Conservation (phyloP, 352 stramenopile species). For the Phytopythium delawarense region DNA sequence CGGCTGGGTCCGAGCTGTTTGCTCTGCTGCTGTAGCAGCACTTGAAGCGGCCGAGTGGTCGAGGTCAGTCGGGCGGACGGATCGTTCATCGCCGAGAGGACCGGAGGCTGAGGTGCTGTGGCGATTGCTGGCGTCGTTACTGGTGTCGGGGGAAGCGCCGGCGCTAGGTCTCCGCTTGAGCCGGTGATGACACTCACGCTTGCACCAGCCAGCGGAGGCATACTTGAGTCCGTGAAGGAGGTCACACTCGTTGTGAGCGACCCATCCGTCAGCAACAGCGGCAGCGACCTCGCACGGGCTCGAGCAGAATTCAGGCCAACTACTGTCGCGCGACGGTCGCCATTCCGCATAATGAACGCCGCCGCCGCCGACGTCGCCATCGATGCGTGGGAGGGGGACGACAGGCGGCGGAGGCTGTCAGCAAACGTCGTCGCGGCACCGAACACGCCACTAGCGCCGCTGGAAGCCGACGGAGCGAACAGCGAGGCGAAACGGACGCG, state of each 20-base stretch:
- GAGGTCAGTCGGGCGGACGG: neutral
- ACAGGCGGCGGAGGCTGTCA: constrained; percentile 2
- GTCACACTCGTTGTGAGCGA: neutral
- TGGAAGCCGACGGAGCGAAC: constrained; percentile 7
- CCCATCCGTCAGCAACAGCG: constrained; percentile 4
- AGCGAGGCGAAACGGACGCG: constrained; percentile 52
- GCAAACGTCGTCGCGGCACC: neutral
- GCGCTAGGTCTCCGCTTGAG: neutral
- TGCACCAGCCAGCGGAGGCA: neutral
- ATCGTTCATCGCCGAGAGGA: neutral
- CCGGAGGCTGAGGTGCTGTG: neutral
- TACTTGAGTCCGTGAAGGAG: neutral
- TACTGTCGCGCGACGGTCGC: neutral
- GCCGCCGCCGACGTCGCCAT: neutral
- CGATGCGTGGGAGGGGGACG: neutral
- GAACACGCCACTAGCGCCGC: neutral
- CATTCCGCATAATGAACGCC: neutral
- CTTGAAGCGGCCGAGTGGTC: neutral
- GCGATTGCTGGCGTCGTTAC: neutral
- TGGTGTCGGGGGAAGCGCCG: neutral
- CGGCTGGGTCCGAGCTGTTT: constrained; percentile 3
- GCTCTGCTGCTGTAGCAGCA: neutral
- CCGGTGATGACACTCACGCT: neutral
- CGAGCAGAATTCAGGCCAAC: neutral
- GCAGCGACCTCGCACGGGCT: neutral